Evolutionary conservation across 805 yeast genomes (phyloP).

Genomic region (Groenewaldozyma tartarivorans): DNA sequence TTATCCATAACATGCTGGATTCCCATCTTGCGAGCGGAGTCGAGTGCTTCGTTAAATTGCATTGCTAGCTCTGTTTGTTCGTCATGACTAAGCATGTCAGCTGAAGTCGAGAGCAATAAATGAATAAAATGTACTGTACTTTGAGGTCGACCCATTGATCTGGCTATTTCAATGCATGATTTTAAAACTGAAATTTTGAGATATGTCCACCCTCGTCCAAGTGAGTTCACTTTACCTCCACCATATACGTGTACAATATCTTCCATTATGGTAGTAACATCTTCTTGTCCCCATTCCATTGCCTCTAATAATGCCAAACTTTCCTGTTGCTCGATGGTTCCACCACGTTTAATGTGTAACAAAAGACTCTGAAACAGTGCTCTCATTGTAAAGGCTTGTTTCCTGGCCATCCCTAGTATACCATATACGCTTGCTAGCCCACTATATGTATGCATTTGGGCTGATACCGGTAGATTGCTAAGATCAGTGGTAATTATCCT

Average conservation of each 20-base stretch:
- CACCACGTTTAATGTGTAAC: background rate
- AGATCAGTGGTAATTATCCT: conserved; percentile 38
- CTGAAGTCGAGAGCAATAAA: conserved; percentile 45
- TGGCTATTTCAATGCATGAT: conserved; percentile 44
- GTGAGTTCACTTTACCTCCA: conserved; percentile 30
- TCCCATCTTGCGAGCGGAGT: conserved; percentile 10
- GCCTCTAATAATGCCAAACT: background rate
- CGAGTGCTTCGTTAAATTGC: conserved; percentile 26
- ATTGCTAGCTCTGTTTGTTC: conserved; percentile 44
- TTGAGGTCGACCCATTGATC: conserved; percentile 37
- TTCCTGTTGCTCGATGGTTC: background rate
- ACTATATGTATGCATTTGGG: conserved; percentile 55
- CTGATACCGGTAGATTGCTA: conserved; percentile 35
- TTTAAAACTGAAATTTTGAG: conserved; percentile 49
- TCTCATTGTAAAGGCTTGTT: conserved; percentile 59
- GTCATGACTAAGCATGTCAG: conserved; percentile 41
- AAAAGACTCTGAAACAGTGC: conserved; percentile 42
- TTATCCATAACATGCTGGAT: conserved; percentile 10
- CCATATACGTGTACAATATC: conserved; percentile 46
- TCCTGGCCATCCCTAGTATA: conserved; percentile 52
- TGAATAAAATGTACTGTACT: conserved; percentile 41
- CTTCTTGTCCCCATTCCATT: conserved; percentile 1
- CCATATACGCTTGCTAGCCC: conserved; percentile 57
- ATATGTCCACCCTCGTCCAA: conserved; percentile 41
- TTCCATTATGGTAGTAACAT: conserved; percentile 31